Evolutionary conservation across 805 yeast genomes (phyloP).

Genomic region (Nakazawaea wyomingensis): DNA sequence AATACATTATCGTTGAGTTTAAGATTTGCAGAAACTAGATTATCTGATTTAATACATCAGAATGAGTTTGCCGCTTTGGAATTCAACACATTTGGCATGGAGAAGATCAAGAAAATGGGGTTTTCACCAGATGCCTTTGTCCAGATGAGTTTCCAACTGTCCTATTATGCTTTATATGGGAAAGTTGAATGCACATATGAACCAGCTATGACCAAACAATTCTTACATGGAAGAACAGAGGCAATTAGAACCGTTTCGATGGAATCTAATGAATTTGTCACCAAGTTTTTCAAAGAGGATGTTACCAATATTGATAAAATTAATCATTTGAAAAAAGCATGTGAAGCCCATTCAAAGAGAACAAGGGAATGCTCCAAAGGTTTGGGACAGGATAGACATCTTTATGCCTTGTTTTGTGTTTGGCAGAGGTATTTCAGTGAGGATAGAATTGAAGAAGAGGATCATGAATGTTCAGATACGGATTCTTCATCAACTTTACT

Average conservation of each 20-base stretch:
- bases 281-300: constrained; percentile 72
- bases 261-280: constrained; percentile 76
- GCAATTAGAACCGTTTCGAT: constrained; percentile 81
- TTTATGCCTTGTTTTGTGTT: constrained; percentile 80
- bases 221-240: constrained; percentile 88
- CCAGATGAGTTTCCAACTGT: constrained; percentile 91
- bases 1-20: constrained; percentile 72
- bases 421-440: constrained; percentile 63
- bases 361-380: constrained; percentile 71
- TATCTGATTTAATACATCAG: constrained; percentile 82
- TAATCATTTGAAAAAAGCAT: constrained; percentile 58
- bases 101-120: constrained; percentile 75
- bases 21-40: constrained; percentile 86
- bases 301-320: constrained; percentile 56
- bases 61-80: constrained; percentile 82
- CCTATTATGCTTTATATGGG: constrained; percentile 88
- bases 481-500: constrained; percentile 28
- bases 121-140: constrained; percentile 92
- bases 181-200: constrained; percentile 91
- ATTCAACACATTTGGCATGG: constrained; percentile 68
- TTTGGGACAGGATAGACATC: constrained; percentile 87
- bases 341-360: constrained; percentile 59
- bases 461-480: constrained; percentile 19
- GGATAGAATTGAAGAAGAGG: constrained; percentile 20
- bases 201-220: constrained; percentile 92